phyloP scores from a whole-genome alignment of 176 grass and related monocot genomes.

The Musa beccarii region DNA sequence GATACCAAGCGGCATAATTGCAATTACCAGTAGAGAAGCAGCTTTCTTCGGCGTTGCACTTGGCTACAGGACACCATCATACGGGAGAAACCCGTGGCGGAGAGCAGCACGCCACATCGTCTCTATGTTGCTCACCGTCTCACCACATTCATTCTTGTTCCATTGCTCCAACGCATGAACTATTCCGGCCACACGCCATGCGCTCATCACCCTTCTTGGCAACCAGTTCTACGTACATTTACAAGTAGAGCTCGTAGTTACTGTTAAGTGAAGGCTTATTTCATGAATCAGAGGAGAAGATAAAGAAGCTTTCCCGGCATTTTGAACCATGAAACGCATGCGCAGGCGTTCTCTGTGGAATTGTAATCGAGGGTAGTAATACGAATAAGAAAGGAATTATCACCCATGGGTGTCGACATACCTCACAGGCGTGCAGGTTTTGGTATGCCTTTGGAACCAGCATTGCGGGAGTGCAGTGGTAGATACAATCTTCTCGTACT shows the following conservation, averaged over 20 bases:
- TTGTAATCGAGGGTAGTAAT: no score
- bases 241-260: background rate
- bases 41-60: no score
- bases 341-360: no score
- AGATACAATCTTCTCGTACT: conserved; percentile 6
- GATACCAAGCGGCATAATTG: no score
- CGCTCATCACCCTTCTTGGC: conserved; percentile 28
- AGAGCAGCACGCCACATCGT: conserved; percentile 48
- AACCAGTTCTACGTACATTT: conserved; percentile 12
- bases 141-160: conserved; percentile 15
- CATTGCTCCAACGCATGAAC: conserved; percentile 23
- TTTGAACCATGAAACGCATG: no score
- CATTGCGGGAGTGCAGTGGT: conserved; percentile 16
- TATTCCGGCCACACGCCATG: conserved; percentile 24
- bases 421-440: conserved; percentile 26
- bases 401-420: background rate
- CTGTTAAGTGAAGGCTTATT: background rate
- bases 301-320: background rate
- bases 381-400: no score
- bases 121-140: conserved; percentile 12
- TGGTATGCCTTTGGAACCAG: conserved; percentile 16
- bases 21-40: no score
- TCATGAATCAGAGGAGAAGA: background rate
- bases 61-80: background rate
- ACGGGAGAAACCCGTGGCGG: conserved; percentile 51